A percentile compares a stretch with the other conserved stretches of the same genome.
Evolutionary conservation across 2,329 filamentous ascomycete genomes (phyloP).

Genomic region (Sordariomycetes sp.): DNA sequence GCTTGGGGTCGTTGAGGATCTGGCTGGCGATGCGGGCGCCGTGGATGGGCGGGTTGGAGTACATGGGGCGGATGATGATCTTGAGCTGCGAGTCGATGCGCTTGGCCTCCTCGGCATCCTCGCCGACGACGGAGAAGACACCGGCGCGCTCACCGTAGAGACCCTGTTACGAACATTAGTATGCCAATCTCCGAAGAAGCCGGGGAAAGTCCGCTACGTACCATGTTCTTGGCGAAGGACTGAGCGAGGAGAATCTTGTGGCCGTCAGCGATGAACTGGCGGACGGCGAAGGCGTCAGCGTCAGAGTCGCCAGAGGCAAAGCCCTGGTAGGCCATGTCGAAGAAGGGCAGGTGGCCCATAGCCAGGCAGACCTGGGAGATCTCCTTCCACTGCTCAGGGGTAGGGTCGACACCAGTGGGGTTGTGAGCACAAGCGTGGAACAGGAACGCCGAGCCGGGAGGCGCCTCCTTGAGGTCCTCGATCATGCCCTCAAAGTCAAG

Average conservation of each 20-base stretch:
- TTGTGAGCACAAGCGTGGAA: constrained; percentile 98
- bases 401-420: constrained; percentile 93
- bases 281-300: constrained; percentile 86
- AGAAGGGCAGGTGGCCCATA: constrained; percentile 87
- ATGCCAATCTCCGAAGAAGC: background rate
- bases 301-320: constrained; percentile 90
- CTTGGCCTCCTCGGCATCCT: constrained; percentile 83
- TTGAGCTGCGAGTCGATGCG: constrained; percentile 96
- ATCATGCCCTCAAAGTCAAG: constrained; percentile 95
- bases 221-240: constrained; percentile 99
- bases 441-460: constrained; percentile 79
- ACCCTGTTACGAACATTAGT: constrained; percentile 43
- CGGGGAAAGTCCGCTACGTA: constrained; percentile 31
- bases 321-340: constrained; percentile 99
- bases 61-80: constrained; percentile 91
- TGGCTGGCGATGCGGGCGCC: constrained; percentile 88
- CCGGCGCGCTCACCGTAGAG: constrained; percentile 98
- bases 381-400: constrained; percentile 81
- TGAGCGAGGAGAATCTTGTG: constrained; percentile 83
- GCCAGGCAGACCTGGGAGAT: constrained; percentile 82
- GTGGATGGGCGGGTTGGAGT: constrained; percentile 97
- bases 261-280: constrained; percentile 87
- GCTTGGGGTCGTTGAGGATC: constrained; percentile 76
- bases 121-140: constrained; percentile 87
- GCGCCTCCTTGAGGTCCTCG: constrained; percentile 80